Conservation (phyloP, 495 filamentous ascomycete species). For the Penicillium herquei region DNA sequence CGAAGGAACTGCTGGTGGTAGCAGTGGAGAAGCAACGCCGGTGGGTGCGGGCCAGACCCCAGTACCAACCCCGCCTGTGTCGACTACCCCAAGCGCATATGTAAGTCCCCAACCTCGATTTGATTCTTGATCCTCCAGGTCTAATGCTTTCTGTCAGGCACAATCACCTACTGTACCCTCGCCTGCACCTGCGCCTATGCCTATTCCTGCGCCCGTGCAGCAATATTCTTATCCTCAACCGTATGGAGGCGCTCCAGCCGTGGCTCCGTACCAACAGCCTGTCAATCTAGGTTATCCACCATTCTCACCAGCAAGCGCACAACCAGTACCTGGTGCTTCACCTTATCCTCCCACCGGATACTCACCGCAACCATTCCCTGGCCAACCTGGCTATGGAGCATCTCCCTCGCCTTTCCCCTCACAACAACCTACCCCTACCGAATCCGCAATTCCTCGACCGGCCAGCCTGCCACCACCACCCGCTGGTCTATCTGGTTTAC, state of each 20-base stretch:
- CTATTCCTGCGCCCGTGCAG: slow-evolving; percentile 24
- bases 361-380: slow-evolving; percentile 45
- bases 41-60: slow-evolving; percentile 44
- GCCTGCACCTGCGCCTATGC: neutral
- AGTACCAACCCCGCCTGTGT: neutral
- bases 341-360: slow-evolving; percentile 41
- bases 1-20: slow-evolving; percentile 55
- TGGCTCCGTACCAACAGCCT: slow-evolving; percentile 40
- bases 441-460: slow-evolving; percentile 44
- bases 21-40: slow-evolving; percentile 61
- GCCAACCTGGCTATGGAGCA: slow-evolving; percentile 19
- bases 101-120: slow-evolving; percentile 38
- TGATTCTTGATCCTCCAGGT: neutral
- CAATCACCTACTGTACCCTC: slow-evolving; percentile 27
- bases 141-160: slow-evolving; percentile 20
- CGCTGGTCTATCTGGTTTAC: slow-evolving; percentile 46
- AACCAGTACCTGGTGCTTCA: slow-evolving; percentile 31
- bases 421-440: slow-evolving; percentile 36
- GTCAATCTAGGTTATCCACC: slow-evolving; percentile 42
- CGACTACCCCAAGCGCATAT: slow-evolving; percentile 48
- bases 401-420: slow-evolving; percentile 10
- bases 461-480: slow-evolving; percentile 50
- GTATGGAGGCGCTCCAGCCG: slow-evolving; percentile 32
- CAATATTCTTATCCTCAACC: slow-evolving; percentile 38
- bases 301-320: slow-evolving; percentile 34